These are phyloP conservation scores for Heliosperma pusillum DNA, from an alignment of 148 eudicot species.

Conservation along the genomic window DNA sequence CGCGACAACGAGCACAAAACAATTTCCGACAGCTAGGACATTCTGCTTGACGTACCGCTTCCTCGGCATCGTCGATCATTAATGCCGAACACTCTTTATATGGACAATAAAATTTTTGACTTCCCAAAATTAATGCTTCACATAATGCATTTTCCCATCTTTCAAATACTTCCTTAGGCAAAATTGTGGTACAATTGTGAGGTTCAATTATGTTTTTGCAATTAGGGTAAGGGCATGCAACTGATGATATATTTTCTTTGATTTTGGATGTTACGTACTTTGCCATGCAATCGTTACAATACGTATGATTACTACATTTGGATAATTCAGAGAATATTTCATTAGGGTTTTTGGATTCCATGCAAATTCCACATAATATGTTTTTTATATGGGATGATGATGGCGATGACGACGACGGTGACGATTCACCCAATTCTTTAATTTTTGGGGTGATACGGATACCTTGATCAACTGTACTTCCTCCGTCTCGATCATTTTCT, in stretches of 20 bases:
- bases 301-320: slow-evolving; percentile 38
- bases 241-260: slow-evolving; percentile 10
- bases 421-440: slow-evolving; percentile 13
- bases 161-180: slow-evolving; percentile 33
- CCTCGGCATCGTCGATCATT: slow-evolving; percentile 32
- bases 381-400: neutral
- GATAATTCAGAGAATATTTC: slow-evolving; percentile 33
- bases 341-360: slow-evolving; percentile 34
- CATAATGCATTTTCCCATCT: slow-evolving; percentile 44
- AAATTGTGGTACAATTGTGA: slow-evolving; percentile 20
- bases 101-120: slow-evolving; percentile 52
- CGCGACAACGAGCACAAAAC: slow-evolving; percentile 55
- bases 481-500: neutral
- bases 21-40: slow-evolving; percentile 46
- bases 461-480: too few relatives aligned
- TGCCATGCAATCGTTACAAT: slow-evolving; percentile 42
- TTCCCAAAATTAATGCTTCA: slow-evolving; percentile 31
- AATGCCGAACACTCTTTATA: slow-evolving; percentile 51
- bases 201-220: slow-evolving; percentile 30
- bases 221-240: slow-evolving; percentile 35
- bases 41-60: slow-evolving; percentile 24
- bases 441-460: neutral
- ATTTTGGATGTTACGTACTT: slow-evolving; percentile 38
- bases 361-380: slow-evolving; percentile 53
- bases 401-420: neutral